These are phyloP conservation scores for Populus hybrid DNA, from an alignment of 441 rosid genomes.

Conservation along the genomic window DNA sequence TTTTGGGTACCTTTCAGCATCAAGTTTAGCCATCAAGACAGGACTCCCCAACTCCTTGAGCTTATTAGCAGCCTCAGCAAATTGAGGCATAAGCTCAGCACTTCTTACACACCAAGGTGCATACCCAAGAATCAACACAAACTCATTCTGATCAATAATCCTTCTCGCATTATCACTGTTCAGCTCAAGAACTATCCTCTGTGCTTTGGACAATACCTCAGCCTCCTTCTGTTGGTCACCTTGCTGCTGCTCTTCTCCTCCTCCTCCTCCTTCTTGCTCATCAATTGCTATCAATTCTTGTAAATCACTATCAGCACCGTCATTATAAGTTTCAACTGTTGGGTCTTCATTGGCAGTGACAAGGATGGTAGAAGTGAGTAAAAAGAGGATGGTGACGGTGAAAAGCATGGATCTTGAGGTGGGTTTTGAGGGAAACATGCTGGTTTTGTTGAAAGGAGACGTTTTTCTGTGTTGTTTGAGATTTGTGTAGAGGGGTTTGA, in stretches of 20 bases:
- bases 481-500: background rate
- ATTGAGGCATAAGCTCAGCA: slow-evolving; percentile 93
- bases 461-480: slow-evolving; percentile 12
- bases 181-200: slow-evolving; percentile 77
- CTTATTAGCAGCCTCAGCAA: slow-evolving; percentile 79
- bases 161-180: slow-evolving; percentile 53
- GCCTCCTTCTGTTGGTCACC: slow-evolving; percentile 45
- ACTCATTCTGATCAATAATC: slow-evolving; percentile 48
- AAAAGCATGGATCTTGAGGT: slow-evolving; percentile 41
- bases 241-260: slow-evolving; percentile 8
- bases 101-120: slow-evolving; percentile 92
- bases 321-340: slow-evolving; percentile 22
- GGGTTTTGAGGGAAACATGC: slow-evolving; percentile 41
- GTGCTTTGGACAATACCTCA: slow-evolving; percentile 68
- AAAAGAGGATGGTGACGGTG: slow-evolving; percentile 32
- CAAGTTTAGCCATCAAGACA: slow-evolving; percentile 79
- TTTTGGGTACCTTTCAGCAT: slow-evolving; percentile 76
- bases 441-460: slow-evolving; percentile 7
- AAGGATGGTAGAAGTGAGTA: slow-evolving; percentile 31
- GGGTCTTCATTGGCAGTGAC: slow-evolving; percentile 31
- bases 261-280: slow-evolving; percentile 42
- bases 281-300: slow-evolving; percentile 66
- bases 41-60: slow-evolving; percentile 56
- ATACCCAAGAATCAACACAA: slow-evolving; percentile 69
- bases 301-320: slow-evolving; percentile 34